Evolutionary conservation across 1,139 yeast species (phyloP).

Genomic region (Geotrichum bryndzae): DNA sequence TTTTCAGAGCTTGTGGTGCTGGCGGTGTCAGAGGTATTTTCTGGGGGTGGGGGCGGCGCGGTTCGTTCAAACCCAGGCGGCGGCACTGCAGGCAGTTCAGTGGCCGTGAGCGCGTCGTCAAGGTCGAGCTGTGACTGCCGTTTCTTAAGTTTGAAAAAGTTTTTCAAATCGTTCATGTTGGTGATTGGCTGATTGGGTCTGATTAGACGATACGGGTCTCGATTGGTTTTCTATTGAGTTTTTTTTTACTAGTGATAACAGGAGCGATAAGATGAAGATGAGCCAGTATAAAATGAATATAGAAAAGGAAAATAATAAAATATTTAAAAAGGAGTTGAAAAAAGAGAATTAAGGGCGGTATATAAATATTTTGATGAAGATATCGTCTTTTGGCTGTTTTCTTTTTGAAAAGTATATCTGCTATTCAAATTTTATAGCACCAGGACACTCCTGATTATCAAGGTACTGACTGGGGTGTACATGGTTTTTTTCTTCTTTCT

Average conservation of each 20-base stretch:
- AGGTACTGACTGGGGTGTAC: too few relatives aligned
- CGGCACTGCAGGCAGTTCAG: neutral
- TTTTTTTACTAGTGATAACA: neutral
- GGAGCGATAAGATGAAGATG: neutral
- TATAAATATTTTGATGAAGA: too few relatives aligned
- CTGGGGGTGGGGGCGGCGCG: neutral
- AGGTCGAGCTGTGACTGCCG: neutral
- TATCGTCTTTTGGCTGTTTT: too few relatives aligned
- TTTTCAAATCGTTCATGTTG: neutral
- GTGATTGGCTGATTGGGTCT: neutral
- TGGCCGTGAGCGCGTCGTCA: conserved; percentile 1
- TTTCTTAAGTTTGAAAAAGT: conserved; percentile 3
- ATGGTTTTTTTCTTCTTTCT: too few relatives aligned
- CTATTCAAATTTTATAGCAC: too few relatives aligned
- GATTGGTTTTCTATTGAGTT: neutral
- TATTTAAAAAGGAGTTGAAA: neutral
- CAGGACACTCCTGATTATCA: too few relatives aligned
- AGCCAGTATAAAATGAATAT: neutral
- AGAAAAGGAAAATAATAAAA: neutral
- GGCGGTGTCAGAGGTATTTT: neutral
- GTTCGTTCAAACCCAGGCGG: conserved; percentile 7
- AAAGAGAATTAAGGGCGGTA: neutral
- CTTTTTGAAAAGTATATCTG: too few relatives aligned
- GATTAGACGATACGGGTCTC: neutral
- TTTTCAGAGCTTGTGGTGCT: neutral